These are phyloP conservation scores for Fusarium equiseti DNA, from an alignment of 2,329 filamentous ascomycete species.

Conservation along the genomic window DNA sequence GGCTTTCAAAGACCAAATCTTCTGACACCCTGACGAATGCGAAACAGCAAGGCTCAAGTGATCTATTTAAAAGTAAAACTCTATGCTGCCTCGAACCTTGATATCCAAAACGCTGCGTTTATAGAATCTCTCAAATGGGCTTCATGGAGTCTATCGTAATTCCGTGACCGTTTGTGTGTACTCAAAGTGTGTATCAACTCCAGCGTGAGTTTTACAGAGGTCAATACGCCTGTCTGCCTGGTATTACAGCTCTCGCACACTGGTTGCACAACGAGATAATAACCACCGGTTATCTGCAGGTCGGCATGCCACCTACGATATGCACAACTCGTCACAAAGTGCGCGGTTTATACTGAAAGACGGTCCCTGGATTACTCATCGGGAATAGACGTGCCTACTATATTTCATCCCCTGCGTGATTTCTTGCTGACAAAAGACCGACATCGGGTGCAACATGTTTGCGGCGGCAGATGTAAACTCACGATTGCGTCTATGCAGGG, in stretches of 20 bases:
- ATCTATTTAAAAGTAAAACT: neutral
- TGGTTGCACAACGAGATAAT: slow-evolving; percentile 14
- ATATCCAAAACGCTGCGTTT: neutral
- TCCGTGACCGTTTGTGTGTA: neutral
- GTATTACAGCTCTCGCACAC: neutral
- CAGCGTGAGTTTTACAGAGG: slow-evolving; percentile 3
- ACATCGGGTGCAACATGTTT: slow-evolving; percentile 24
- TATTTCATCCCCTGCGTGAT: neutral
- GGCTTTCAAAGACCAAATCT: neutral
- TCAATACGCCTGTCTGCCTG: neutral
- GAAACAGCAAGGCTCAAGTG: neutral
- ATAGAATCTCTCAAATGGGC: neutral
- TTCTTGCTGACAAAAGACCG: slow-evolving; percentile 3
- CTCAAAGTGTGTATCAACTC: neutral
- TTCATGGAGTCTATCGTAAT: neutral
- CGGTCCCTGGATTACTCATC: neutral
- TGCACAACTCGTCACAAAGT: slow-evolving; percentile 7
- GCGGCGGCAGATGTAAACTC: neutral
- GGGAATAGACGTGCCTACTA: neutral
- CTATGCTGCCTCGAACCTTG: neutral
- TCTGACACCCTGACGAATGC: neutral
- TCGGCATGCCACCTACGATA: slow-evolving; percentile 18
- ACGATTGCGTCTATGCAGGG: slow-evolving; percentile 19
- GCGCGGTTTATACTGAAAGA: neutral
- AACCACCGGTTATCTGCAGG: slow-evolving; percentile 23